A percentile compares a stretch with the other conserved stretches of the same genome.
Conservation (phyloP, 169 alveolate species). For the Cryptosporidium muris region DNA sequence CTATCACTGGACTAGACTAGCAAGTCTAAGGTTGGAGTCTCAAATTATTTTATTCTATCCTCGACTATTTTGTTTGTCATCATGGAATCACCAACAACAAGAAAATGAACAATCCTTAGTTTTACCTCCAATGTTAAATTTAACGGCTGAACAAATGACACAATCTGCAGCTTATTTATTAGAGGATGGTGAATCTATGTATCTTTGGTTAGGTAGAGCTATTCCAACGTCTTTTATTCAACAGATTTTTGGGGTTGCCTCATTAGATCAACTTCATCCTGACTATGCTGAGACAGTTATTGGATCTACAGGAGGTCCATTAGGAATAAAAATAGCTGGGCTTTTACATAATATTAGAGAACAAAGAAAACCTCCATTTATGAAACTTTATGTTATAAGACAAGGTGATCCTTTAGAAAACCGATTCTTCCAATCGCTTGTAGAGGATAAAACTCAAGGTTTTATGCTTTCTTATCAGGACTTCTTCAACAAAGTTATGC, state of each 20-base stretch:
- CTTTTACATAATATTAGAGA: constrained; percentile 78
- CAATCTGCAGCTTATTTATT: constrained; percentile 87
- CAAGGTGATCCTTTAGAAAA: constrained; percentile 71
- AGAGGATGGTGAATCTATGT: constrained; percentile 87
- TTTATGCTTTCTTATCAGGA: constrained; percentile 70
- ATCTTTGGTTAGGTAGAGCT: constrained; percentile 87
- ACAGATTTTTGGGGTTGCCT: constrained; percentile 71
- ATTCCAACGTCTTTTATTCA: constrained; percentile 55
- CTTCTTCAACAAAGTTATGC: constrained; percentile 51
- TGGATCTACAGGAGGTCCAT: constrained; percentile 73
- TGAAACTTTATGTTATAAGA: constrained; percentile 68
- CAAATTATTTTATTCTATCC: constrained; percentile 84
- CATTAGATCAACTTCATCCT: constrained; percentile 70
- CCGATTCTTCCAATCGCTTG: constrained; percentile 49
- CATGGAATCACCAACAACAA: constrained; percentile 70
- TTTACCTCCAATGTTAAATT: constrained; percentile 78
- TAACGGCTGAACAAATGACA: constrained; percentile 82
- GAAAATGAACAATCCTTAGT: constrained; percentile 70
- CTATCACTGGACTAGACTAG: constrained; percentile 82
- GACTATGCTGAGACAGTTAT: constrained; percentile 70
- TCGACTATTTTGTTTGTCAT: constrained; percentile 79
- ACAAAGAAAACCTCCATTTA: constrained; percentile 72
- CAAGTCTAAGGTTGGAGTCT: constrained; percentile 79
- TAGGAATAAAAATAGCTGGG: constrained; percentile 78
- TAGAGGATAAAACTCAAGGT: constrained; percentile 71